Evolutionary conservation across 192 early-diverging fungal species (phyloP), one percentile per base, ranked within the genome.

Genomic region (Entrophospora sp.): DNA sequence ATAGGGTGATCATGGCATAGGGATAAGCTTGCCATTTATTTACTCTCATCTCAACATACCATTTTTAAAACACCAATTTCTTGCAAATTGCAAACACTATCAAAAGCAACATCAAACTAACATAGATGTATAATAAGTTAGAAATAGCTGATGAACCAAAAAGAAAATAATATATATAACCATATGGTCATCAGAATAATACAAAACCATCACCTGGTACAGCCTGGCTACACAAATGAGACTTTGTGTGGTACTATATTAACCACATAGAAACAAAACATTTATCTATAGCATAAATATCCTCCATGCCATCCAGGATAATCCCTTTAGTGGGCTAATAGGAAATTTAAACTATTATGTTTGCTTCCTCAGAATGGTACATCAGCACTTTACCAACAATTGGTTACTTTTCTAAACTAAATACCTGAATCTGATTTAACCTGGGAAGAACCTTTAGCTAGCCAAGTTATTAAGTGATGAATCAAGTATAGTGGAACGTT

Each of bases 91-190:
- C 51, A 24, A 32, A 53, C 25, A 32, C 51, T 24, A 53, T 53
- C 51, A 53, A 53, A 53, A 53, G 51, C 51, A 32, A 53, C 27
- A 53, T 53, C 51, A 0, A 32, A 53, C 51, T 53, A 53, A 53
- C 27, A 10, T 10, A 32, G 28, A 53, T 32, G 27, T 53, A 53
- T 14, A 53, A 30, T 53, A 53, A 53, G 51, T 53, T 53, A 53
- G 51, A 53, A 53, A 53, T 24, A 5, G 30, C 24, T 53, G 51
- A 53, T 53, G 51, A 4, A 53, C 27, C 51, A 53, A 53, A 53
- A 9, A 5, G 27, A 53, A n/a, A n/a, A n/a, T n/a, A 30, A 53
- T 53, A 53, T 27, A 32, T 24, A 27, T 32, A 53, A 53, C 51
- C 51, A 1, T 1, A 25, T 16, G 51, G 51, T 53, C 30, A 4